Conservation (phyloP, 306 rosid genomes). For the Dalbergia cultrata region DNA sequence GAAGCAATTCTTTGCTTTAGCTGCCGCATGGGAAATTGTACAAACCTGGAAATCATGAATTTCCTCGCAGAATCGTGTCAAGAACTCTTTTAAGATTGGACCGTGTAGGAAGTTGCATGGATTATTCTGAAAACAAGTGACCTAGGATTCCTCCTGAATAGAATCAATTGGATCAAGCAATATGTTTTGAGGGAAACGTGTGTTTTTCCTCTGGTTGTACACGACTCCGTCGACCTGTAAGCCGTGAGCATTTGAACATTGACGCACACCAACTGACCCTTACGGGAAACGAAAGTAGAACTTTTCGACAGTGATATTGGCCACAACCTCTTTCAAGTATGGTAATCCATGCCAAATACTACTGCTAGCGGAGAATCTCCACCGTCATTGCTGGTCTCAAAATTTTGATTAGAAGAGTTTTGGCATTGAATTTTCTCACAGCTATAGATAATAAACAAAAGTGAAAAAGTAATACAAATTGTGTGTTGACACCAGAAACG, state of each 20-base stretch:
- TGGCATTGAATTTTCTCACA: too few relatives aligned
- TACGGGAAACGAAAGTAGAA: not conserved
- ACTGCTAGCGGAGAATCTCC: too few relatives aligned
- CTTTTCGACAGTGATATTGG: not conserved
- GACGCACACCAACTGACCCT: not conserved
- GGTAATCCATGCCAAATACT: not conserved
- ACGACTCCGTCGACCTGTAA: not conserved
- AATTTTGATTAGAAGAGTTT: too few relatives aligned
- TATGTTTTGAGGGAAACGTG: not conserved
- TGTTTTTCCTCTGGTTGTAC: not conserved
- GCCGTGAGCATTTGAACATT: too few relatives aligned
- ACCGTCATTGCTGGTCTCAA: not conserved
- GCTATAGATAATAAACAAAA: too few relatives aligned
- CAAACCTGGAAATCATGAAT: constrained; percentile 41
- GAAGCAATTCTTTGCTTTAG: constrained; percentile 77
- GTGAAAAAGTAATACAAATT: too few relatives aligned
- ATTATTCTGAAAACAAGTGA: constrained; percentile 15
- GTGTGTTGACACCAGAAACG: too few relatives aligned
- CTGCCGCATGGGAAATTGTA: constrained; percentile 47
- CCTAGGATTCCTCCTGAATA: constrained; percentile 5
- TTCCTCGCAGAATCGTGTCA: constrained; percentile 22
- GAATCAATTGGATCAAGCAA: not conserved
- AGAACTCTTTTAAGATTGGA: constrained; percentile 29
- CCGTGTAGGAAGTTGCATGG: constrained; percentile 11
- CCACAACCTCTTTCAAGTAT: not conserved